Conservation (phyloP, 192 early-diverging fungal genomes). For the Diversispora eburnea region DNA sequence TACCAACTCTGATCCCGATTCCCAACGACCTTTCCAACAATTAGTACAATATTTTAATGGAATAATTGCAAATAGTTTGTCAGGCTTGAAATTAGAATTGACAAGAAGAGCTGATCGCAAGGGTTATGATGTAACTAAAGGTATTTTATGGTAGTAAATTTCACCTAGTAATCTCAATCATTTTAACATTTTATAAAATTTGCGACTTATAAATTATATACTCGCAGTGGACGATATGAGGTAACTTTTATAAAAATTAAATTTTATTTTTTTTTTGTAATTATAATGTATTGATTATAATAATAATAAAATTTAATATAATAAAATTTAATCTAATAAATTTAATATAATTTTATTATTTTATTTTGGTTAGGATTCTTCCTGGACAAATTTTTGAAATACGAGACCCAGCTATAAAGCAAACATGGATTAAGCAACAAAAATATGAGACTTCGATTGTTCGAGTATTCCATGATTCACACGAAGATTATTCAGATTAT, state of each 20-base stretch:
- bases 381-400: constrained; percentile 32
- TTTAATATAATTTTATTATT: constrained; percentile 1
- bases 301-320: neutral
- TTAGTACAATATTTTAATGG: constrained; percentile 35
- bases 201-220: no score
- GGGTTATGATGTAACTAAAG: constrained; percentile 39
- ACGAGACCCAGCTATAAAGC: constrained; percentile 18
- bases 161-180: neutral
- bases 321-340: neutral
- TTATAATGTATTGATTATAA: no score
- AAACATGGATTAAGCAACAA: constrained; percentile 27
- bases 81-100: constrained; percentile 40
- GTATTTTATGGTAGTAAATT: constrained; percentile 29
- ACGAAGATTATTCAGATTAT: constrained; percentile 8
- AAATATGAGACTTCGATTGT: constrained; percentile 1
- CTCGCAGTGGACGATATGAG: constrained; percentile 14
- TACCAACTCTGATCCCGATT: constrained; percentile 6
- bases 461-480: neutral
- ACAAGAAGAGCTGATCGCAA: constrained; percentile 18
- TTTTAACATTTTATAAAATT: neutral
- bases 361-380: constrained; percentile 24
- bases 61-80: constrained; percentile 33
- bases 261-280: no score
- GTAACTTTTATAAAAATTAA: neutral
- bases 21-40: constrained; percentile 17